Evolutionary conservation across 176 grass and related monocot genomes (phyloP).

Genomic region (Hordeum marinum): DNA sequence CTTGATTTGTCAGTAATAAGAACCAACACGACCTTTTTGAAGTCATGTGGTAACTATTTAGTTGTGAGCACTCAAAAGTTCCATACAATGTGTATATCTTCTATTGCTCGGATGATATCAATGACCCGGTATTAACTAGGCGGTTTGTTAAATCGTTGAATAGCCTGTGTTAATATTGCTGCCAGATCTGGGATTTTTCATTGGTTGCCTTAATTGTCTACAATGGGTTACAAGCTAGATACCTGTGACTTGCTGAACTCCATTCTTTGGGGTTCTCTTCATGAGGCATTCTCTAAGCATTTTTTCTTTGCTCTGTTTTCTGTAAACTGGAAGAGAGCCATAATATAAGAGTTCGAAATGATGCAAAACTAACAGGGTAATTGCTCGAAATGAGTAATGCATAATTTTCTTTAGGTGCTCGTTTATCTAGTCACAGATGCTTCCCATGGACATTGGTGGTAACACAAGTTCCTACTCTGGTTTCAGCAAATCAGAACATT

Average conservation of each 20-base stretch:
- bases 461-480: not conserved
- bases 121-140: no score
- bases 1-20: no score
- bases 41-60: not conserved
- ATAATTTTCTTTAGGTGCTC: not conserved
- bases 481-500: conserved; percentile 96
- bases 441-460: not conserved
- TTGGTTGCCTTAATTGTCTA: not conserved
- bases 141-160: not conserved
- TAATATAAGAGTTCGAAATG: not conserved
- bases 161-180: not conserved
- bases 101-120: no score
- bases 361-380: not conserved
- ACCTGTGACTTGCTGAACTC: not conserved
- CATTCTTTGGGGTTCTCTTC: not conserved
- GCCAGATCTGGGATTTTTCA: not conserved
- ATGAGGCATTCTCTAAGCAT: not conserved
- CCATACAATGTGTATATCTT: not conserved
- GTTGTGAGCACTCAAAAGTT: not conserved
- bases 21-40: no score
- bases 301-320: not conserved
- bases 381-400: not conserved
- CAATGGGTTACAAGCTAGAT: not conserved
- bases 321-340: not conserved
- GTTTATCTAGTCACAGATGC: not conserved